These are phyloP conservation scores for Rostrohypoxylon terebratum DNA, from an alignment of 495 filamentous ascomycete genomes.

Conservation along the genomic window DNA sequence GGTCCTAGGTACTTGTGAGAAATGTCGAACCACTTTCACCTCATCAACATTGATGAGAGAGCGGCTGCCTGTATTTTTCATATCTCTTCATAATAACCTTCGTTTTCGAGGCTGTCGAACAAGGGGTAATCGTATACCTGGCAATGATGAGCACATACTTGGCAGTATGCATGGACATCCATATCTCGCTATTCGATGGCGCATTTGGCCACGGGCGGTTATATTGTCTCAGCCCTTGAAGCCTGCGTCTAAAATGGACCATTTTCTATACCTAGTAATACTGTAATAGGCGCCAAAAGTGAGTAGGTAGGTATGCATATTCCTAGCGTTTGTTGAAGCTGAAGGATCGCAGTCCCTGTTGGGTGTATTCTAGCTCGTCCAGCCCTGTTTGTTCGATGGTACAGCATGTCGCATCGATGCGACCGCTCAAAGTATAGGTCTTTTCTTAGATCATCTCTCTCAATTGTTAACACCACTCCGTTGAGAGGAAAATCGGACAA, in stretches of 20 bases:
- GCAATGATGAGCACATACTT: background rate
- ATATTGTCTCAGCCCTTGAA: background rate
- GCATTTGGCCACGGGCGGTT: constrained; percentile 7
- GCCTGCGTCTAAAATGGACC: background rate
- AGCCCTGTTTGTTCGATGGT: constrained; percentile 1
- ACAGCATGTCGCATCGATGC: background rate
- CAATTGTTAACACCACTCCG: background rate
- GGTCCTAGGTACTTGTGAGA: background rate
- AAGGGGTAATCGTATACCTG: background rate
- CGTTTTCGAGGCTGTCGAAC: background rate
- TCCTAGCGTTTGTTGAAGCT: background rate
- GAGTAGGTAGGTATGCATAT: background rate
- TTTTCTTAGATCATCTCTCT: background rate
- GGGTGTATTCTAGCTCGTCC: background rate
- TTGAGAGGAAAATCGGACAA: background rate
- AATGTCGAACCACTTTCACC: background rate
- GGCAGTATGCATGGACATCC: background rate
- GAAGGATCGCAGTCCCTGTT: constrained; percentile 9
- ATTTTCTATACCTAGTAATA: background rate
- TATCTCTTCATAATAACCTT: background rate
- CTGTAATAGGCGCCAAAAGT: background rate
- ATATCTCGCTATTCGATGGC: constrained; percentile 9
- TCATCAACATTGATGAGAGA: background rate
- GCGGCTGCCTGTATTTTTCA: background rate
- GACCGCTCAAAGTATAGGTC: constrained; percentile 1